Evolutionary conservation across 1,284 basidiomycete species (phyloP), one percentile per base, ranked within the genome.

Genomic region (Ustilago lituana): DNA sequence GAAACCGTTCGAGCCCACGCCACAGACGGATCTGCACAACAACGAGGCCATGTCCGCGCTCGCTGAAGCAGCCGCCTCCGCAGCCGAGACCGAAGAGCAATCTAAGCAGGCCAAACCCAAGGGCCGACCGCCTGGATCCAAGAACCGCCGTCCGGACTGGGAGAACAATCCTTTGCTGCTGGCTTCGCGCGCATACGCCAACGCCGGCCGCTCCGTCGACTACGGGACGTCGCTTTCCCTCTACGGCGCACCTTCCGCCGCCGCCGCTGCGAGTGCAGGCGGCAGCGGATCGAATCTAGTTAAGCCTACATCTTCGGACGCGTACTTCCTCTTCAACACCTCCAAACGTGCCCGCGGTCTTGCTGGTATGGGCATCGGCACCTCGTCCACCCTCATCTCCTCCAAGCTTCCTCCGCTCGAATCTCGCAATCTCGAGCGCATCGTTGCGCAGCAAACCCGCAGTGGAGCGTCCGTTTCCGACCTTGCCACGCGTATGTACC

Each of bases 271-370:
- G 11, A 23, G 15, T 12, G 49, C 24, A 8, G 55, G 49, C 19
- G 35, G 37, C 0, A 56, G 39, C 20, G 40, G 51, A 3, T 65
- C 62, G 5, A 52, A 19, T 22, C 45, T 72, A 19, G 51, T 72
- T 36, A 67, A 56, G 31, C 69, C 69, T 2, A 72, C 69, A 4
- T 61, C 59, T 6, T 63, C 63, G 17, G 69, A 72, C 33, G 69
- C 69, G 20, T 72, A 59, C 59, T 72, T 72, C 9, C 55, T 72
- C n/a, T 63, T 67, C 60, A 72, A 72, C 56, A 58, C 69, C 2
- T 67, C 63, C 9, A 65, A 66, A 40, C 51, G 55, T 1, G 56
- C 64, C 0, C 51, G 69, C 11, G 59, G 63, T 1, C 29, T 57
- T 5, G 67, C 67, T 20, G 64, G 64, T 0, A 63, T 67, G 61